Evolutionary conservation across 306 rosid species (phyloP), one percentile per base, ranked within the genome.

Genomic region (Hippophae tibetana): DNA sequence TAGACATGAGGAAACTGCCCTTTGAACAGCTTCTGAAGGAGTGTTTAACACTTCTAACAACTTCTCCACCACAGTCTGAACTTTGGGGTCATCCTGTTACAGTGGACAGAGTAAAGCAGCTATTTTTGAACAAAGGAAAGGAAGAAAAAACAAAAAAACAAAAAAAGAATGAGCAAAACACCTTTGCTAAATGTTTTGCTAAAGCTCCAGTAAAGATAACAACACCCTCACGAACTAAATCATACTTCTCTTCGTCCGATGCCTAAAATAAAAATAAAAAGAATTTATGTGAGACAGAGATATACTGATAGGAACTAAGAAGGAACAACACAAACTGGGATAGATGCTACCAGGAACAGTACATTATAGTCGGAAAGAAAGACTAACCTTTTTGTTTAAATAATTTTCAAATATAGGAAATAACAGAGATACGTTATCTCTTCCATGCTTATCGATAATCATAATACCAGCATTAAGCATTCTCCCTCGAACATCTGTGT

Each of bases 1-100:
- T 47, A 92, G 78, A 78, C 99, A 92, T 1, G 76, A 56, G n/a
- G 96, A 81, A 44, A 92, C 98, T 3, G 98, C 98, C 58, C 98
- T 85, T 78, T 92, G 98, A 79, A 92, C 98, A 76, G 96, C 90
- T 78, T 92, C 96, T 40, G 99, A 88, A 41, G 99, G 99, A 68
- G 99, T 92, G 66, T 88, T 92, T 57, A 92, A 54, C 51, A 88
- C 99, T 71, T 92, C 99, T 85, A 92, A 78, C 76, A 92, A 75
- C 69, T 92, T 92, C 48, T 92, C 99, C 63, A 92, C 92, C 63
- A 88, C 99, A 61, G 93, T 60, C 60, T 85, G 86, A 63, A 92
- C 96, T 79, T 85, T 92, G 43, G 96, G 93, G 71, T 92, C 99
- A 62, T 88, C 89, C 99, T 92, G 87, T 61, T 68, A 66, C 57